Conservation (phyloP, 2,329 filamentous ascomycete species). For the Colletotrichum spinosum region DNA sequence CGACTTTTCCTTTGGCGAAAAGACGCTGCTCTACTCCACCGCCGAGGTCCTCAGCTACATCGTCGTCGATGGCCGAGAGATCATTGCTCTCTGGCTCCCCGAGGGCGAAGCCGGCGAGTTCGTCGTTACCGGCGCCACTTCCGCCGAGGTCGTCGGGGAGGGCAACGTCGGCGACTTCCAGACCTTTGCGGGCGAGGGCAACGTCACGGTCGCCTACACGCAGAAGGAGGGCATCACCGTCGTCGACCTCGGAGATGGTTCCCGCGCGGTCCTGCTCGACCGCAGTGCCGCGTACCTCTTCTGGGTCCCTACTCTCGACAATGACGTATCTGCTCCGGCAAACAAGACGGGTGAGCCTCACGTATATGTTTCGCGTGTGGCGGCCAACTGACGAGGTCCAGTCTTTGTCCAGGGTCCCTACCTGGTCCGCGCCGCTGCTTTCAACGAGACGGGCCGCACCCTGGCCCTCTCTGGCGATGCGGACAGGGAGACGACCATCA, state of each 20-base stretch:
- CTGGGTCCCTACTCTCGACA: constrained; percentile 64
- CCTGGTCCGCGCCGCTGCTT: constrained; percentile 58
- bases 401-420: constrained; percentile 65
- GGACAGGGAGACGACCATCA: constrained; percentile 53
- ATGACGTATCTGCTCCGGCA: constrained; percentile 57
- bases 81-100: constrained; percentile 65
- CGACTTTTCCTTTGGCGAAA: constrained; percentile 66
- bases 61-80: constrained; percentile 57
- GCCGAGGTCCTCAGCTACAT: constrained; percentile 66
- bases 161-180: constrained; percentile 53
- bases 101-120: constrained; percentile 67
- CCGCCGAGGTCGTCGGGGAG: constrained; percentile 47
- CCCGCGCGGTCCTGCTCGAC: constrained; percentile 64
- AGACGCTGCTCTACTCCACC: constrained; percentile 65
- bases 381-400: constrained; percentile 38
- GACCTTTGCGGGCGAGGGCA: constrained; percentile 53
- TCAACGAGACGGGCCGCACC: constrained; percentile 47
- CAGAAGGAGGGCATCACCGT: constrained; percentile 61
- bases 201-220: constrained; percentile 59
- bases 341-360: constrained; percentile 55
- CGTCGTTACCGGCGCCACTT: constrained; percentile 52
- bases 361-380: not conserved
- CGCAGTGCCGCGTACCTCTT: constrained; percentile 66
- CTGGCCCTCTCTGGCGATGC: constrained; percentile 59
- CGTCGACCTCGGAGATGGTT: constrained; percentile 58